Evolutionary conservation across 208 protist genomes (phyloP), one percentile per base, ranked within the genome.

Genomic region (Leishmania turanica): DNA sequence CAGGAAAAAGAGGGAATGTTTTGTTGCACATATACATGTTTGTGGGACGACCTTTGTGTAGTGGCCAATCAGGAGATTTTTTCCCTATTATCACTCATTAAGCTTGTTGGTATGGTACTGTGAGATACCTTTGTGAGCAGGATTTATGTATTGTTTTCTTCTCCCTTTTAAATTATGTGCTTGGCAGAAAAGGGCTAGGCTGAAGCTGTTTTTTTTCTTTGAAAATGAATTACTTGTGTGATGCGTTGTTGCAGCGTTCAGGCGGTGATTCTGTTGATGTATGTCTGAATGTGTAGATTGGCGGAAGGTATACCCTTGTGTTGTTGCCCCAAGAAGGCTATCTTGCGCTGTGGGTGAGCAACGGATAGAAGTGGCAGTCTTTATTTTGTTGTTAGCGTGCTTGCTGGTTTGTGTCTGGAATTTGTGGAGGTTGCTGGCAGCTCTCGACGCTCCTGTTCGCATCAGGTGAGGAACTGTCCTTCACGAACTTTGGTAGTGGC

Each of bases 291-390:
- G 9, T 62, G 56, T 24, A n/a, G 19, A 0, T n/a, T 3, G 31
- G 9, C 4, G 6, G 56, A 62, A 11, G 24, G 7, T 11, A 31
- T 62, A n/a, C 0, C 3, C 0, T n/a, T 0, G 5, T 62, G 24
- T 13, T 24, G 0, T n/a, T 8, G 7, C 7, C 1, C 11, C 24
- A 31, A n/a, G 11, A 24, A 1, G 0, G 24, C 31, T 62, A 0
- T 11, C 24, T 9, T 24, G 24, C 6, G 0, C 6, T n/a, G 9
- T 7, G 15, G 56, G 24, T 13, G 2, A 3, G 0, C 19, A n/a
- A n/a, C 24, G 56, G 56, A 15, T 31, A n/a, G 15, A 31, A 7
- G 56, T 24, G 0, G 24, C 24, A 62, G 24, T 9, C 7, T 1
- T 2, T 19, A 24, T 11, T n/a, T 8, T n/a, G 1, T 62, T 0